A percentile compares a stretch with the other conserved stretches of the same genome.
These are phyloP conservation scores for Turritis glabra DNA, from an alignment of 345 rosid genomes.

Conservation along the genomic window DNA sequence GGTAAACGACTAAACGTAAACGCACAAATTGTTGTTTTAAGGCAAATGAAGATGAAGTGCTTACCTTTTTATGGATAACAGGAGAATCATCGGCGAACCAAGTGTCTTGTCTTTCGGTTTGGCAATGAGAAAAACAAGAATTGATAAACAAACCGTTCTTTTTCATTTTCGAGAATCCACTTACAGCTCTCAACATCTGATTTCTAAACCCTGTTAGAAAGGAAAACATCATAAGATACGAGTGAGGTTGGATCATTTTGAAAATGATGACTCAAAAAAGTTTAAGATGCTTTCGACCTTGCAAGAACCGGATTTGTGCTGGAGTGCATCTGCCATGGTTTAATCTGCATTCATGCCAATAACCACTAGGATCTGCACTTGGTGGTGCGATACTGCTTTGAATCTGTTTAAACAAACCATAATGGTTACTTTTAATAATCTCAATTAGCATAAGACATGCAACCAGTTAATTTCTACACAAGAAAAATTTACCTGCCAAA, in stretches of 20 bases:
- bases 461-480: background rate
- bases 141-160: constrained; percentile 86
- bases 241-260: background rate
- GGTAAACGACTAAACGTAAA: background rate
- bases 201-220: constrained; percentile 68
- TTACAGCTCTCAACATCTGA: constrained; percentile 68
- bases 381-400: constrained; percentile 92
- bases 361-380: constrained; percentile 86
- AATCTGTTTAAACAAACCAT: constrained; percentile 49
- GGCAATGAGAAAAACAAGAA: constrained; percentile 96
- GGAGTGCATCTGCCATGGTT: constrained; percentile 75
- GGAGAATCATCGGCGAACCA: constrained; percentile 92
- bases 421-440: constrained; percentile 1
- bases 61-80: constrained; percentile 69
- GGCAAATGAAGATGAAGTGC: background rate
- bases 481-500: constrained; percentile 79
- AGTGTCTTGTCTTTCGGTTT: constrained; percentile 90
- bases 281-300: constrained; percentile 46
- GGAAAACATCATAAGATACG: background rate
- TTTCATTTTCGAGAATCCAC: constrained; percentile 57
- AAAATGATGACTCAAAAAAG: background rate
- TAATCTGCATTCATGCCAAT: constrained; percentile 82
- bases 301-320: constrained; percentile 70
- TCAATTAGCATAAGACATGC: constrained; percentile 3
- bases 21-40: background rate